These are phyloP conservation scores for Mucor saturninus DNA, from an alignment of 371 early-diverging fungal species.

Conservation along the genomic window DNA sequence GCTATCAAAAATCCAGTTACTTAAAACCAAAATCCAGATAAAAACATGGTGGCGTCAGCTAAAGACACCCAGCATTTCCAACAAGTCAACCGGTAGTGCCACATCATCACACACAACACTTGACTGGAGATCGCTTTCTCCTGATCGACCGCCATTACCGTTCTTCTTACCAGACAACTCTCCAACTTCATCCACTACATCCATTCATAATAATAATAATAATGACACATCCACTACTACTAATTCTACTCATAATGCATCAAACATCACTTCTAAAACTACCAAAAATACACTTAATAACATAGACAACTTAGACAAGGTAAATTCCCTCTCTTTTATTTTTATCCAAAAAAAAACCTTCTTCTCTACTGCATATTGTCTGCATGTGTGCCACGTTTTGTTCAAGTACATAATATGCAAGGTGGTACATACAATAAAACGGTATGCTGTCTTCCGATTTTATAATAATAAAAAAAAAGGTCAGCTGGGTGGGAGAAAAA, in stretches of 20 bases:
- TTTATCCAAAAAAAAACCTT: background rate
- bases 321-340: background rate
- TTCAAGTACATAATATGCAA: constrained; percentile 7
- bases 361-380: background rate
- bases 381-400: constrained; percentile 17
- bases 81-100: constrained; percentile 1
- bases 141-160: constrained; percentile 31
- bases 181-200: constrained; percentile 8
- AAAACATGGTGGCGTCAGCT: constrained; percentile 32
- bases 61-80: background rate
- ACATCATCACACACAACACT: constrained; percentile 18
- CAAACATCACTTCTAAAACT: background rate
- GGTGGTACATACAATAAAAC: constrained; percentile 10
- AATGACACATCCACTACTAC: constrained; percentile 3
- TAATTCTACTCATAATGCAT: background rate
- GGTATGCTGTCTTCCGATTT: constrained; percentile 2
- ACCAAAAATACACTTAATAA: background rate
- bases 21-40: constrained; percentile 17
- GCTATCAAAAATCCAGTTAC: constrained; percentile 7
- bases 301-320: constrained; percentile 10
- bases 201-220: constrained; percentile 10
- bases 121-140: constrained; percentile 36
- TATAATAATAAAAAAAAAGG: background rate
- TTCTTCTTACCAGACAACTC: constrained; percentile 20
- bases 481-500: background rate